Percentiles rank a stretch among this genome's conserved stretches.
Evolutionary conservation across 2,329 filamentous ascomycete species (phyloP).

Genomic region (Clarireedia sp.): DNA sequence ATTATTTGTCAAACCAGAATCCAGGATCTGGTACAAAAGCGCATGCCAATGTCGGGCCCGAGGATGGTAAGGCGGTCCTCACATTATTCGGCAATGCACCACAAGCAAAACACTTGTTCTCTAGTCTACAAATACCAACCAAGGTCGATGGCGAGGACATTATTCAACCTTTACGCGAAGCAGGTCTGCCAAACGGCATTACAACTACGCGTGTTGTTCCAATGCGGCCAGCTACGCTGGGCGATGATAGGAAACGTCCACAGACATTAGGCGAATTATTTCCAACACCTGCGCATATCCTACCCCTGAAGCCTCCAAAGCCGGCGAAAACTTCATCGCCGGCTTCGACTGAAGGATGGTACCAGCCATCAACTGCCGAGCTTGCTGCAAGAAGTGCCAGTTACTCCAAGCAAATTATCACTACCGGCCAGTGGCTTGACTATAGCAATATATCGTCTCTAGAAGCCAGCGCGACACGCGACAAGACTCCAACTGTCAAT

Average conservation of each 20-base stretch:
- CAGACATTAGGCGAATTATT: conserved; percentile 69
- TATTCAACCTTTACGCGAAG: conserved; percentile 48
- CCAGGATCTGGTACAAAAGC: conserved; percentile 15
- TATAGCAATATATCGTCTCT: conserved; percentile 55
- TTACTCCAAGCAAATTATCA: conserved; percentile 60
- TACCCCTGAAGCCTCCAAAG: conserved; percentile 63
- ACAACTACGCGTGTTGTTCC: conserved; percentile 59
- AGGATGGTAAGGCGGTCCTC: conserved; percentile 53
- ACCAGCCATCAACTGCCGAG: conserved; percentile 30
- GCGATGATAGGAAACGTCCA: conserved; percentile 43
- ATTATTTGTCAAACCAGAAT: conserved; percentile 15
- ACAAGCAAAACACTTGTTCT: conserved; percentile 72
- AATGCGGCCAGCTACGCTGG: conserved; percentile 33
- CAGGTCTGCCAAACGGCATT: conserved; percentile 66
- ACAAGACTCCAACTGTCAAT: conserved; percentile 60
- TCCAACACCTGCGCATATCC: conserved; percentile 56
- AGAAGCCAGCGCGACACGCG: conserved; percentile 53
- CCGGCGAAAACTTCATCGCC: conserved; percentile 61
- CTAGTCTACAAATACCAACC: conserved; percentile 60
- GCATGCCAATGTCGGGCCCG: conserved; percentile 31
- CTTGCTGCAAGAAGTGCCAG: conserved; percentile 35
- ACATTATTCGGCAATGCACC: conserved; percentile 71
- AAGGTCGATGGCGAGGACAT: conserved; percentile 30
- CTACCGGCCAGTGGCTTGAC: conserved; percentile 63
- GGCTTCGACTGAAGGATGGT: conserved; percentile 41